These are phyloP conservation scores for Pseudozyma sp. DNA, from an alignment of 1,284 basidiomycete species.

Conservation along the genomic window DNA sequence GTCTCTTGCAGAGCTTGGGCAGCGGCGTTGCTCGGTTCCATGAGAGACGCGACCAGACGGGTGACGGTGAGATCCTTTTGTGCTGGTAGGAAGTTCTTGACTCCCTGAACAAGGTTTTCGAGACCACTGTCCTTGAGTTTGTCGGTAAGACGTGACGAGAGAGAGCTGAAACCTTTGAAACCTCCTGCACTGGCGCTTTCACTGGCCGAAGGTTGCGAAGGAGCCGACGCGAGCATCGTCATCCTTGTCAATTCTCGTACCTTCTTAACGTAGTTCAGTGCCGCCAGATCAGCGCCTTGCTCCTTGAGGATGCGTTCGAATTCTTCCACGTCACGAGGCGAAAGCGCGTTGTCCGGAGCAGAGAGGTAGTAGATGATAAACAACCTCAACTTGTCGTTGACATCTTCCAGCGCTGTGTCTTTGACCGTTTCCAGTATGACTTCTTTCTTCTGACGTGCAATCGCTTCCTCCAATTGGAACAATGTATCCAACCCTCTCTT, in stretches of 20 bases:
- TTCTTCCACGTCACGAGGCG: conserved; percentile 87
- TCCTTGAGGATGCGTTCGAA: conserved; percentile 73
- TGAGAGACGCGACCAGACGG: conserved; percentile 90
- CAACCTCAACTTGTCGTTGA: conserved; percentile 86
- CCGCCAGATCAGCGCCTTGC: conserved; percentile 79
- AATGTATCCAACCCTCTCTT: conserved; percentile 92
- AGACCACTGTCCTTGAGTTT: conserved; percentile 89
- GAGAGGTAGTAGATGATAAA: conserved; percentile 94
- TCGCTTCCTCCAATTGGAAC: conserved; percentile 94
- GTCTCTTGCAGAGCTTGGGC: conserved; percentile 78
- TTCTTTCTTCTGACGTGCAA: conserved; percentile 73
- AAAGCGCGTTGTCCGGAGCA: conserved; percentile 80
- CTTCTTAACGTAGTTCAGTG: conserved; percentile 92
- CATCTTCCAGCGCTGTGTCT: conserved; percentile 68
- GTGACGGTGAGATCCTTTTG: conserved; percentile 94
- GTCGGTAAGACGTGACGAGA: conserved; percentile 77
- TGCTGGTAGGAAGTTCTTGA: conserved; percentile 96
- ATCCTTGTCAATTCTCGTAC: conserved; percentile 95
- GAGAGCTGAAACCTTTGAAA: conserved; percentile 89
- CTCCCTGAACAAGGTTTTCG: conserved; percentile 95
- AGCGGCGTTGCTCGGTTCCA: conserved; percentile 92
- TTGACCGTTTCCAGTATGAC: conserved; percentile 81
- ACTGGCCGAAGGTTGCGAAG: conserved; percentile 71
- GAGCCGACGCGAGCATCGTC: conserved; percentile 85
- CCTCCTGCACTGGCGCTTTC: conserved; percentile 75